Conservation (phyloP, 2,329 filamentous ascomycete species). For the Emydomyces testavorans region DNA sequence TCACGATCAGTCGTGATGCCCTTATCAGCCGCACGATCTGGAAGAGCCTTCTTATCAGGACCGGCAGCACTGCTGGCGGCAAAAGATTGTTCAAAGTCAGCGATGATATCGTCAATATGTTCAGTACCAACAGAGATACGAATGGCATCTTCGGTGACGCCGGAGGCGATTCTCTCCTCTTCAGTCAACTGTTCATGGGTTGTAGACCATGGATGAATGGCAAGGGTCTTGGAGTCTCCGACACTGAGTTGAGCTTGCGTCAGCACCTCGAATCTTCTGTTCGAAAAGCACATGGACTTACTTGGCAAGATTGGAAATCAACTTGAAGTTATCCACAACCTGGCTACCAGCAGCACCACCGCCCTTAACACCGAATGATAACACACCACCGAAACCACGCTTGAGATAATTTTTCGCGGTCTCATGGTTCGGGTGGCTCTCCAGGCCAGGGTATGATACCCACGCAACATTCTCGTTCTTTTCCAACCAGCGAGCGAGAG, state of each 20-base stretch:
- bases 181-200: slow-evolving; percentile 86
- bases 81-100: slow-evolving; percentile 88
- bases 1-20: slow-evolving; percentile 1
- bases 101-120: slow-evolving; percentile 94
- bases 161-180: slow-evolving; percentile 66
- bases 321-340: slow-evolving; percentile 86
- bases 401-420: slow-evolving; percentile 77
- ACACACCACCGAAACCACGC: slow-evolving; percentile 74
- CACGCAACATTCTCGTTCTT: slow-evolving; percentile 73
- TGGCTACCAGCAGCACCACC: slow-evolving; percentile 70
- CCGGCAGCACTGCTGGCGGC: slow-evolving; percentile 37
- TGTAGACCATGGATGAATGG: slow-evolving; percentile 90
- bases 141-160: slow-evolving; percentile 80
- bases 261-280: background rate
- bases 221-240: slow-evolving; percentile 86
- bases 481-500: slow-evolving; percentile 72
- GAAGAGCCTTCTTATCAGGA: slow-evolving; percentile 9
- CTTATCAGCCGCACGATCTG: slow-evolving; percentile 9
- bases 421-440: slow-evolving; percentile 67
- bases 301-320: slow-evolving; percentile 93
- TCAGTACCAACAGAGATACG: slow-evolving; percentile 92
- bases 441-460: slow-evolving; percentile 87
- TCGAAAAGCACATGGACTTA: slow-evolving; percentile 23
- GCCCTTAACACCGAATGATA: slow-evolving; percentile 89
- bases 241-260: slow-evolving; percentile 40